Percentiles rank a stretch among this genome's conserved stretches.
phyloP scores from a whole-genome alignment of 805 yeast genomes.

The Pichia kluyveri region DNA sequence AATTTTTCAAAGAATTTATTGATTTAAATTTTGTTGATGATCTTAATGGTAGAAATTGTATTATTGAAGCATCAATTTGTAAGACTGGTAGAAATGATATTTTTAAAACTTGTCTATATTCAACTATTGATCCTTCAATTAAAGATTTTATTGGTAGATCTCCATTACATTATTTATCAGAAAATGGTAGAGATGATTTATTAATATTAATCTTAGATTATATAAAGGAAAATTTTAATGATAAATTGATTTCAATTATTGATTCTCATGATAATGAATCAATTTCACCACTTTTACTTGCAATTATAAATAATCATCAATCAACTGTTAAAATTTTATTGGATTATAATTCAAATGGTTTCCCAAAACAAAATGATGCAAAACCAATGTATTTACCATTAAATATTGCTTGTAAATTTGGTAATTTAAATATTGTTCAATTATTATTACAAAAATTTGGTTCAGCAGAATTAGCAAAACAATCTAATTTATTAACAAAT shows the following conservation, averaged over 20 bases:
- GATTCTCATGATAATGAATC: slow-evolving; percentile 62
- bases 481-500: slow-evolving; percentile 24
- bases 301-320: slow-evolving; percentile 62
- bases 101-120: slow-evolving; percentile 19
- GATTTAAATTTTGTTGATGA: slow-evolving; percentile 64
- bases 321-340: slow-evolving; percentile 43
- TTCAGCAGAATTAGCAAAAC: slow-evolving; percentile 21
- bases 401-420: slow-evolving; percentile 82
- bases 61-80: slow-evolving; percentile 55
- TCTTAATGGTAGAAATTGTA: slow-evolving; percentile 57
- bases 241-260: slow-evolving; percentile 19
- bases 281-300: slow-evolving; percentile 72
- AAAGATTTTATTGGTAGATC: slow-evolving; percentile 68
- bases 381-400: slow-evolving; percentile 65
- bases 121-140: slow-evolving; percentile 21
- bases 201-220: slow-evolving; percentile 25
- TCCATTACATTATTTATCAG: slow-evolving; percentile 83
- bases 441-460: slow-evolving; percentile 38
- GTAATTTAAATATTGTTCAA: slow-evolving; percentile 63
- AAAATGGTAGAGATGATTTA: slow-evolving; percentile 39
- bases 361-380: slow-evolving; percentile 38
- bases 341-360: slow-evolving; percentile 39
- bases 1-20: slow-evolving; percentile 42
- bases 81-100: slow-evolving; percentile 19
- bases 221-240: slow-evolving; percentile 1